phyloP scores from a whole-genome alignment of 306 rosid species.

The Lagenaria siceraria region DNA sequence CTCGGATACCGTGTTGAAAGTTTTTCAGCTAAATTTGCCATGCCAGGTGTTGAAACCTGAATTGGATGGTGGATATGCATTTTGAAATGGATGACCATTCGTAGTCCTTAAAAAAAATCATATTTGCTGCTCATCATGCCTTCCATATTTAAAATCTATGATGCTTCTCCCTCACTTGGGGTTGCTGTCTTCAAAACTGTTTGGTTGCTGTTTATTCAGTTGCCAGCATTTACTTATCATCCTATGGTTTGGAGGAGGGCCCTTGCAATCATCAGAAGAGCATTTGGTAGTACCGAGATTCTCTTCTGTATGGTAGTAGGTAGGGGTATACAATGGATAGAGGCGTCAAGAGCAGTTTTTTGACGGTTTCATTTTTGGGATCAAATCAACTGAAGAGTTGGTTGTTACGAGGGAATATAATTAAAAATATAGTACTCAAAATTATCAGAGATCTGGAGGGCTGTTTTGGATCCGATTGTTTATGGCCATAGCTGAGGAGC shows the following conservation, averaged over 20 bases:
- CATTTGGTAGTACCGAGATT: not conserved
- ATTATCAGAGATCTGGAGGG: slow-evolving; percentile 2
- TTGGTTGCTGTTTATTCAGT: not conserved
- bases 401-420: not conserved
- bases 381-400: not conserved
- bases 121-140: not conserved
- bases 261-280: not conserved
- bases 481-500: not conserved
- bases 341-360: not conserved
- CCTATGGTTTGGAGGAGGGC: not conserved
- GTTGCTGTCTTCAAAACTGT: not conserved
- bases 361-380: not conserved
- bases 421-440: not conserved
- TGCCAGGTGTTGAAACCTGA: slow-evolving; percentile 80
- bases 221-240: not conserved
- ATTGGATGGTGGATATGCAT: not conserved
- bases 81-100: slow-evolving; percentile 7
- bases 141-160: not conserved
- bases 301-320: not conserved
- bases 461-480: slow-evolving; percentile 1
- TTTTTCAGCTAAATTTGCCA: slow-evolving; percentile 75
- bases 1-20: slow-evolving; percentile 62
- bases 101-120: not conserved
- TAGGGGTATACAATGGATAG: not conserved
- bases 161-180: not conserved